Evolutionary conservation across 352 stramenopile genomes (phyloP).

Genomic region (Phytophthora fragariaefolia): DNA sequence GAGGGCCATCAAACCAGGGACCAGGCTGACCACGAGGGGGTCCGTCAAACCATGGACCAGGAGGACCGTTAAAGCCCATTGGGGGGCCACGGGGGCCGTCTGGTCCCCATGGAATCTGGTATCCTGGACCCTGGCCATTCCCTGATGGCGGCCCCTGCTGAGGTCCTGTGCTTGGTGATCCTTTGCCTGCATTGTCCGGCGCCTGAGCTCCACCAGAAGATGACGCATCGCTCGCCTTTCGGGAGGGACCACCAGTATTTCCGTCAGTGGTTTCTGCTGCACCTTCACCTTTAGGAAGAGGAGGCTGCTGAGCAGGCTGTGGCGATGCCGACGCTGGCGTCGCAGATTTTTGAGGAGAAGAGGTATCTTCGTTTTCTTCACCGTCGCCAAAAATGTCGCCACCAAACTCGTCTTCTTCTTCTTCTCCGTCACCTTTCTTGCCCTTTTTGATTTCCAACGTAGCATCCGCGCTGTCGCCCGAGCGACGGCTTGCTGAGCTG

Average conservation of each 20-base stretch:
- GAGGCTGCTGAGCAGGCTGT: conserved; percentile 43
- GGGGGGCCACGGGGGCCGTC: conserved; percentile 50
- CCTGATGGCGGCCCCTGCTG: conserved; percentile 47
- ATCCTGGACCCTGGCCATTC: conserved; percentile 36
- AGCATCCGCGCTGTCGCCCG: conserved; percentile 80
- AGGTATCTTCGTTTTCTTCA: conserved; percentile 53
- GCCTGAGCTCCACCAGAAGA: conserved; percentile 21
- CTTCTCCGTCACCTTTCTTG: conserved; percentile 76
- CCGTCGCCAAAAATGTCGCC: conserved; percentile 83
- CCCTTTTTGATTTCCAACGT: conserved; percentile 87
- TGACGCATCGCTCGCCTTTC: conserved; percentile 35
- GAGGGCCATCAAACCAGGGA: conserved; percentile 78
- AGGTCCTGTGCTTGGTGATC: conserved; percentile 21
- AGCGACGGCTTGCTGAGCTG: conserved; percentile 50
- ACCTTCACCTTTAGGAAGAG: conserved; percentile 44
- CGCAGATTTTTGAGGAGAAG: conserved; percentile 28
- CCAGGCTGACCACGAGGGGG: conserved; percentile 59
- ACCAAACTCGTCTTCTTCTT: conserved; percentile 87
- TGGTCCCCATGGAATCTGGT: conserved; percentile 38
- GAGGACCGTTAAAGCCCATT: conserved; percentile 63
- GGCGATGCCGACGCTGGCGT: conserved; percentile 25
- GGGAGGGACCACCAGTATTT: conserved; percentile 9
- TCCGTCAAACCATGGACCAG: conserved; percentile 77
- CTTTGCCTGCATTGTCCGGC: conserved; percentile 33
- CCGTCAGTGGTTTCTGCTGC: conserved; percentile 10